Conservation (phyloP, 306 rosid species). For the Trichosanthes cucumerina region DNA sequence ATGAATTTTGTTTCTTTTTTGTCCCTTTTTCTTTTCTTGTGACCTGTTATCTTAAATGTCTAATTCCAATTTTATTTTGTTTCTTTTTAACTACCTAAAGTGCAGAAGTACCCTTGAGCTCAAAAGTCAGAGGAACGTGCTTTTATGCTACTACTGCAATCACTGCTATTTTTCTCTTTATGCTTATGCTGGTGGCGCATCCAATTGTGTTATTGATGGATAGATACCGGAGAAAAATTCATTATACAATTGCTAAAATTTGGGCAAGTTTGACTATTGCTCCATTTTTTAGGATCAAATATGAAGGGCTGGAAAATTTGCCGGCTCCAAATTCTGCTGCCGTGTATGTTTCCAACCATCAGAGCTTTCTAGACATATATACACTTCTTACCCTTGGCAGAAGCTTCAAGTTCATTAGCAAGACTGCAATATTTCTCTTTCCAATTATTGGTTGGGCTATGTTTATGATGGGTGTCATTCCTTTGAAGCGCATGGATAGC, state of each 20-base stretch:
- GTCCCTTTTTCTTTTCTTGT: background rate
- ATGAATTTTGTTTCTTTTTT: conserved; percentile 5
- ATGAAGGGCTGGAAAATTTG: conserved; percentile 76
- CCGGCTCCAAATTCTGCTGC: conserved; percentile 73
- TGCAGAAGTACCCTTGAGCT: conserved; percentile 46
- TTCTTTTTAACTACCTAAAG: conserved; percentile 9
- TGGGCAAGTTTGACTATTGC: conserved; percentile 62
- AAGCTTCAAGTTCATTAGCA: conserved; percentile 89
- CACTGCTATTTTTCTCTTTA: conserved; percentile 53
- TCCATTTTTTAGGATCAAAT: conserved; percentile 58
- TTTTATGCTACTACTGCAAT: conserved; percentile 52
- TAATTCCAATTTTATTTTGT: background rate
- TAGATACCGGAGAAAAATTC: conserved; percentile 56
- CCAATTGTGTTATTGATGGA: conserved; percentile 61
- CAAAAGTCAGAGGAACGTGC: conserved; percentile 66
- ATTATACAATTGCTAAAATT: conserved; percentile 55
- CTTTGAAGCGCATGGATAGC: conserved; percentile 85
- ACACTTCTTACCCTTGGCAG: conserved; percentile 81
- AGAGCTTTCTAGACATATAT: conserved; percentile 89
- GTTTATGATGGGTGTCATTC: conserved; percentile 76
- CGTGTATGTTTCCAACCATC: conserved; percentile 91
- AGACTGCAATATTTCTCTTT: conserved; percentile 81
- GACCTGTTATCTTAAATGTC: background rate
- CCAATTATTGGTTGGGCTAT: conserved; percentile 97
- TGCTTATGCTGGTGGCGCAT: conserved; percentile 62